A percentile compares a stretch with the other conserved stretches of the same genome.
Conservation (phyloP, 2,329 filamentous ascomycete species). For the Phoma sp. region DNA sequence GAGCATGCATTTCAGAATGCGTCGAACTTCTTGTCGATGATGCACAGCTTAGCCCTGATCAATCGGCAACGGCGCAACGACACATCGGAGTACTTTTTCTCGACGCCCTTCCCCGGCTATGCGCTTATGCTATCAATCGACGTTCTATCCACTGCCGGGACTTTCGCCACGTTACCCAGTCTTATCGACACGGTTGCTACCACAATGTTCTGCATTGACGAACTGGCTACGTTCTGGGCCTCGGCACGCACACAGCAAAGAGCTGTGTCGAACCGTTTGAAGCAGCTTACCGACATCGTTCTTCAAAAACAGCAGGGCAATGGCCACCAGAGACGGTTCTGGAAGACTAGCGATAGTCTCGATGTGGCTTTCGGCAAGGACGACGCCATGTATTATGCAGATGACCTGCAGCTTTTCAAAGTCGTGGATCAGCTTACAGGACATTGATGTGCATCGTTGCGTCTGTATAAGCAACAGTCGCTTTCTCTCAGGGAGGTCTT, state of each 20-base stretch:
- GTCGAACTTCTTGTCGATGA: conserved; percentile 40
- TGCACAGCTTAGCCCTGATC: conserved; percentile 38
- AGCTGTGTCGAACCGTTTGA: conserved; percentile 56
- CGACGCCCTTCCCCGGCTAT: conserved; percentile 66
- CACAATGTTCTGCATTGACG: conserved; percentile 61
- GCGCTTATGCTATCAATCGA: conserved; percentile 70
- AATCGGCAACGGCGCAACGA: conserved; percentile 37
- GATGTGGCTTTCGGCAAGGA: conserved; percentile 52
- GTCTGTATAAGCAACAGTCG: background rate
- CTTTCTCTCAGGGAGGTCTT: background rate
- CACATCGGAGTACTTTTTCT: conserved; percentile 51
- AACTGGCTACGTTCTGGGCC: conserved; percentile 66
- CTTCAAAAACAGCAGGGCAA: conserved; percentile 43
- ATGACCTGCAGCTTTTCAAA: conserved; percentile 38
- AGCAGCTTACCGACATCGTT: conserved; percentile 51
- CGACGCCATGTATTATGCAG: conserved; percentile 52
- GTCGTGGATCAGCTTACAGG: conserved; percentile 33
- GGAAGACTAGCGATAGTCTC: conserved; percentile 46
- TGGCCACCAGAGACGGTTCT: conserved; percentile 42
- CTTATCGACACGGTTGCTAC: conserved; percentile 63
- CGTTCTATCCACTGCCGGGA: conserved; percentile 67
- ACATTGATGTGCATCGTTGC: conserved; percentile 7
- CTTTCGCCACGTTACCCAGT: conserved; percentile 49
- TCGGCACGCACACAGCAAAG: conserved; percentile 60
- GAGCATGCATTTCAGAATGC: conserved; percentile 38